Percentiles rank a stretch among this genome's conserved stretches.
Evolutionary conservation across 257 asterid species (phyloP).

Genomic region (Cinchona pubescens): DNA sequence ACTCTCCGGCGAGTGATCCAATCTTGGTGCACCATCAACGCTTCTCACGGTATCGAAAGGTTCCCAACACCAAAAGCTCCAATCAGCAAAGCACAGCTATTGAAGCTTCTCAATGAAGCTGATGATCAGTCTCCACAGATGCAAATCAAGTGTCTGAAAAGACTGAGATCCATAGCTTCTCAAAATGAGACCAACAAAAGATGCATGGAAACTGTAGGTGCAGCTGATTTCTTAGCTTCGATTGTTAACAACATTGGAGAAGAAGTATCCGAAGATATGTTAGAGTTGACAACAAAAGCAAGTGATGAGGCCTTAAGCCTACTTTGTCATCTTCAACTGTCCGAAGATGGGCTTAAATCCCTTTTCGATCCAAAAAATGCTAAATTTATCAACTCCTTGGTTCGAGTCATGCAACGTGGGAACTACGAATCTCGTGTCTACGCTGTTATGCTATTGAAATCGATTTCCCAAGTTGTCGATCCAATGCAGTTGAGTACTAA

Average conservation of each 20-base stretch:
- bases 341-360: slow-evolving; percentile 49
- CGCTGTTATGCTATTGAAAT: slow-evolving; percentile 45
- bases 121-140: slow-evolving; percentile 29
- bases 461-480: slow-evolving; percentile 43
- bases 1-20: slow-evolving; percentile 79
- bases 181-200: slow-evolving; percentile 54
- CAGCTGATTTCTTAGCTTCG: slow-evolving; percentile 50
- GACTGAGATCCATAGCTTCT: slow-evolving; percentile 58
- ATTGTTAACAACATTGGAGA: slow-evolving; percentile 27
- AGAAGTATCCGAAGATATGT: slow-evolving; percentile 15
- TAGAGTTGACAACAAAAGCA: slow-evolving; percentile 16
- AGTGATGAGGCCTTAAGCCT: slow-evolving; percentile 57
- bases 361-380: slow-evolving; percentile 14
- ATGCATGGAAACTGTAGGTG: slow-evolving; percentile 59
- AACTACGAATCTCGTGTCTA: slow-evolving; percentile 61
- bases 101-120: slow-evolving; percentile 48
- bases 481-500: slow-evolving; percentile 24
- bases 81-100: slow-evolving; percentile 44
- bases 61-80: slow-evolving; percentile 83
- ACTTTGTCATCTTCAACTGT: slow-evolving; percentile 46
- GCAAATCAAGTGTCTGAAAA: slow-evolving; percentile 39
- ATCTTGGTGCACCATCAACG: slow-evolving; percentile 75
- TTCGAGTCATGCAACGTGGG: slow-evolving; percentile 45
- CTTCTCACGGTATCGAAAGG: slow-evolving; percentile 52
- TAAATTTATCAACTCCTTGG: slow-evolving; percentile 44